A percentile compares a stretch with the other conserved stretches of the same genome.
phyloP scores from a whole-genome alignment of 306 rosid genomes.

The Mimosa bimucronata region DNA sequence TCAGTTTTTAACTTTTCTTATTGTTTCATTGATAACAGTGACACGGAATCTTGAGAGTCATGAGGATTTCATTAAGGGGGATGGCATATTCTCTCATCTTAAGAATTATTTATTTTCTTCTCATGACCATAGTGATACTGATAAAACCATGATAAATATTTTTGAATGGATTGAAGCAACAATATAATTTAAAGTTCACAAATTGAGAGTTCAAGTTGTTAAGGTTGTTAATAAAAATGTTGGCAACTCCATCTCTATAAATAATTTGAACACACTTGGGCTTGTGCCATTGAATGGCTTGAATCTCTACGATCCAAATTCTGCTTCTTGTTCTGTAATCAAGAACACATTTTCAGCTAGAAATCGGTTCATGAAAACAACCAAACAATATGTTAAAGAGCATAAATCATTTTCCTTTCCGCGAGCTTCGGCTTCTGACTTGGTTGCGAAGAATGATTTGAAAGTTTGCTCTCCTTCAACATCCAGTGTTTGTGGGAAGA shows the following conservation, averaged over 20 bases:
- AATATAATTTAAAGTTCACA: constrained; percentile 48
- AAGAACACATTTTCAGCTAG: constrained; percentile 31
- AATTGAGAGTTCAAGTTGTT: constrained; percentile 55
- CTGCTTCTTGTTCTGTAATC: constrained; percentile 36
- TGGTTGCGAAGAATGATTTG: constrained; percentile 32
- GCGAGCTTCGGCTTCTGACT: constrained; percentile 44
- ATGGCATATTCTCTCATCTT: constrained; percentile 32
- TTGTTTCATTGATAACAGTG: constrained; percentile 32
- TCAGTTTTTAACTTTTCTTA: not conserved
- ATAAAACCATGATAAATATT: constrained; percentile 48
- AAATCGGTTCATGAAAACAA: constrained; percentile 28
- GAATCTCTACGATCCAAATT: constrained; percentile 36
- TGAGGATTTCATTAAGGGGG: no score
- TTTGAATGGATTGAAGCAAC: constrained; percentile 56
- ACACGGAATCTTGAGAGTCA: constrained; percentile 41
- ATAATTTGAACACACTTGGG: constrained; percentile 39
- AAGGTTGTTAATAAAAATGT: constrained; percentile 42
- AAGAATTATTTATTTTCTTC: constrained; percentile 33
- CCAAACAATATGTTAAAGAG: constrained; percentile 40
- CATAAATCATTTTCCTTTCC: constrained; percentile 34
- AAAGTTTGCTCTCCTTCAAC: constrained; percentile 38
- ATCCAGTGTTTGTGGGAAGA: constrained; percentile 44
- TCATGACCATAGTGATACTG: constrained; percentile 40
- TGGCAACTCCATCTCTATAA: constrained; percentile 43
- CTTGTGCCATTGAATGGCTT: constrained; percentile 40